Evolutionary conservation across 805 yeast species (phyloP), one percentile per base, ranked within the genome.

Genomic region (Kodamaea fukazawae): DNA sequence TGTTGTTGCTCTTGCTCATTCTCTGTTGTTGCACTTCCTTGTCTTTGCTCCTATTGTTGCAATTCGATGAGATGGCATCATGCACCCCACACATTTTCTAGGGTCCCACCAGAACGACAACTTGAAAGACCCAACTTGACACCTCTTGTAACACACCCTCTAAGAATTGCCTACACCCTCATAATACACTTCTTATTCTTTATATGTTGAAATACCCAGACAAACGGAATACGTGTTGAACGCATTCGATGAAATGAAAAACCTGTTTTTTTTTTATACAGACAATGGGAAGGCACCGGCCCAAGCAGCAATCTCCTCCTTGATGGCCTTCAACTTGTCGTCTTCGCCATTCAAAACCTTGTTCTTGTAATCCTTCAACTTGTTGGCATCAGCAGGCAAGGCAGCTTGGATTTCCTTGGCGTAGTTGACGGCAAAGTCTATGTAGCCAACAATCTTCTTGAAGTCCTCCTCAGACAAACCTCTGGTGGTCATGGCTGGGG

Each of bases 401-500:
- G 75, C 70, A 43, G 74, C 67, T 75, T 93, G 98, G 50, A 84
- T 74, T 50, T 77, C 73, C 63, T 76, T 76, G 43, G 97, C 89
- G 60, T 80, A 79, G 53, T 76, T 73, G 43, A 86, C 89, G 27
- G 96, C 95, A 50, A 70, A 66, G 59, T 85, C 86, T 56, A 91
- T 86, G 71, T 76, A 88, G 39, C 72, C 76, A 31, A 90, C 91
- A 42, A 91, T 93, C 60, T 76, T 75, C 47, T 73, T 80, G 59
- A 91, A 91, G 55, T 91, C 98, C 41, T 69, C 75, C 46, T 74
- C 76, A 38, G 78, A 78, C 58, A 91, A 83, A 34, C 96, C 97
- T 72, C 99, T 83, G 38, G 97, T 88, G 41, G 97, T 84, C 98
- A 91, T 91, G 34, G 98, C 98, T 43, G 99, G 99, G 12, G 98